Conservation (phyloP, 371 early-diverging fungal species). For the Funneliformis caledonium region DNA sequence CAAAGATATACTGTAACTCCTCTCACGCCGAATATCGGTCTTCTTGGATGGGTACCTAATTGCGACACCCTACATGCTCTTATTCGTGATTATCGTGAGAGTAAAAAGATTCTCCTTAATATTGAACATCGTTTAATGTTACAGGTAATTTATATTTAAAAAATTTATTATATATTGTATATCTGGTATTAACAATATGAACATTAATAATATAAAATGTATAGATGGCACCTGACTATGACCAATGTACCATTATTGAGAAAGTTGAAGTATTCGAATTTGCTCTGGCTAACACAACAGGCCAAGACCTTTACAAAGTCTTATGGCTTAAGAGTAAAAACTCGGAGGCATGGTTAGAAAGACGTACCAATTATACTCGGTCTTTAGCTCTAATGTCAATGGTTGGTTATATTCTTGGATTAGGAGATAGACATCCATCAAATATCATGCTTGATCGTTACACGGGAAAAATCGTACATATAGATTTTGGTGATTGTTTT, state of each 20-base stretch:
- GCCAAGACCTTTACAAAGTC: constrained; percentile 94
- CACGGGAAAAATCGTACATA: constrained; percentile 97
- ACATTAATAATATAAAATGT: background rate
- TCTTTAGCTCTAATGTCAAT: constrained; percentile 98
- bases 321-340: constrained; percentile 96
- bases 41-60: constrained; percentile 97
- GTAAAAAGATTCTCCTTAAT: constrained; percentile 85
- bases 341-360: constrained; percentile 95
- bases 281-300: constrained; percentile 92
- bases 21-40: constrained; percentile 95
- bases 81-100: constrained; percentile 90
- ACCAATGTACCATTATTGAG: constrained; percentile 88
- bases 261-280: constrained; percentile 98
- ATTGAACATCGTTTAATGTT: constrained; percentile 95
- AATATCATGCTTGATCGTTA: constrained; percentile 95
- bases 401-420: constrained; percentile 97
- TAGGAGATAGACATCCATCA: constrained; percentile 98
- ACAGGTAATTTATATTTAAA: constrained; percentile 45
- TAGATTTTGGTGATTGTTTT: constrained; percentile 99
- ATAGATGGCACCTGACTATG: constrained; percentile 94
- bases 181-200: background rate
- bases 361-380: constrained; percentile 95
- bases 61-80: constrained; percentile 93
- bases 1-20: constrained; percentile 94
- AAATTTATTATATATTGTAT: background rate